Base-by-base conservation (phyloP, 2,329 filamentous ascomycete species). In the Cercospora sp. region DNA sequence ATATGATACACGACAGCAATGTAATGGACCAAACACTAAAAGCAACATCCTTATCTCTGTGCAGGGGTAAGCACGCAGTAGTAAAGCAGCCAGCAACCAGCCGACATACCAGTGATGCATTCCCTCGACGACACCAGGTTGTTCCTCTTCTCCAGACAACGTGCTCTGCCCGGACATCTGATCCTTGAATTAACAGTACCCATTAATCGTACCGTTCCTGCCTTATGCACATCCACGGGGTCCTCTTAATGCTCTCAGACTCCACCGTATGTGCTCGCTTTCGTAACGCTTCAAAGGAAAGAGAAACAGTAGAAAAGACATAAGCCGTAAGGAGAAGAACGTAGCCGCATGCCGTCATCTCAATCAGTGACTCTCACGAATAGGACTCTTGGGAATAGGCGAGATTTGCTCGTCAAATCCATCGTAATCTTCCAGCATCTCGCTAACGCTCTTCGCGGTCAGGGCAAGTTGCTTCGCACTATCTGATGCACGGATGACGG, bases 401-500 rank as follows among this genome's bases (percentile, higher is more conserved):
- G 18, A 23, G 9, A 51, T 51, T 13, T 51, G 45, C 18, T 51
- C 45, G 45, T 51, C 45, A 23, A 13, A 51, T 51, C 45, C 45
- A 26, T 51, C 45, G 20, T 51, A 13, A 20, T 51, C 45, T 23
- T 51, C 45, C 45, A 51, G 18, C 45, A 23, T 51, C 20, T 51
- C 45, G 20, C 45, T 51, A 13, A 51, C 18, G 26, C 45, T 51
- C 45, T 23, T 23, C 45, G 45, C 45, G 13, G 45, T 51, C 45
- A 51, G 18, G 12, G 45, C 45, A 51, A 51, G 45, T 51, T 23
- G 45, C 45, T 51, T 51, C 18, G 45, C 45, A 51, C 45, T 51
- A 51, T 51, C 45, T 13, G 63, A 63, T n/a, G 68, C 66, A 48
- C 68, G 60, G 45, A 63, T 65, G 30, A 66, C 66, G 48, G 67